A percentile compares a stretch with the other conserved stretches of the same genome.
These are phyloP conservation scores for Rutstroemia sp. DNA, from an alignment of 2,329 filamentous ascomycete species.

Conservation along the genomic window DNA sequence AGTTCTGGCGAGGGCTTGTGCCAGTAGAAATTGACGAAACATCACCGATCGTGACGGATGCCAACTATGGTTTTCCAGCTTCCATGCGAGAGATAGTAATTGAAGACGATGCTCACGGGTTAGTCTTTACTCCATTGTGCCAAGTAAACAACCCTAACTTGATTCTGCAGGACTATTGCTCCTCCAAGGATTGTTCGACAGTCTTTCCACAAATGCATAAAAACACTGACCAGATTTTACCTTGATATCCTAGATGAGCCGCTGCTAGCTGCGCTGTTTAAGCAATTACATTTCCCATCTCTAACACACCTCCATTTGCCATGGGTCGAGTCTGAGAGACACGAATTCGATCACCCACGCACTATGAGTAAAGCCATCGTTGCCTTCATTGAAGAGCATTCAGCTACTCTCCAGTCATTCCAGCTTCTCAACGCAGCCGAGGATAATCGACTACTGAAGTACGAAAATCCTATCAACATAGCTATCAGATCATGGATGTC, in stretches of 20 bases:
- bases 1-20: slow-evolving; percentile 4
- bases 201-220: slow-evolving; percentile 5
- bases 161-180: slow-evolving; percentile 1
- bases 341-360: slow-evolving; percentile 12
- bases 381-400: slow-evolving; percentile 7
- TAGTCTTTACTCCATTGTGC: neutral
- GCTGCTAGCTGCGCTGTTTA: neutral
- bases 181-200: slow-evolving; percentile 5
- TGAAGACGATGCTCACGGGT: slow-evolving; percentile 10
- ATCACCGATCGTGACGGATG: slow-evolving; percentile 1
- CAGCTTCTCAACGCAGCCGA: slow-evolving; percentile 10
- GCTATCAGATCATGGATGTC: slow-evolving; percentile 5
- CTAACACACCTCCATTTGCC: slow-evolving; percentile 6
- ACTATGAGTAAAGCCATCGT: slow-evolving; percentile 14
- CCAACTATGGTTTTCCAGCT: slow-evolving; percentile 4
- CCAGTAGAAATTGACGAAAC: slow-evolving; percentile 4
- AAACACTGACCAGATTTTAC: slow-evolving; percentile 4
- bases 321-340: slow-evolving; percentile 7
- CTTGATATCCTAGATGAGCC: slow-evolving; percentile 8
- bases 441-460: slow-evolving; percentile 7
- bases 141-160: neutral
- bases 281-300: neutral
- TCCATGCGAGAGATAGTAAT: slow-evolving; percentile 6
- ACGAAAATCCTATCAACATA: slow-evolving; percentile 8
- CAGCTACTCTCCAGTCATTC: slow-evolving; percentile 10